Conservation (phyloP, 75 land plant species). For the Picea glauca region DNA sequence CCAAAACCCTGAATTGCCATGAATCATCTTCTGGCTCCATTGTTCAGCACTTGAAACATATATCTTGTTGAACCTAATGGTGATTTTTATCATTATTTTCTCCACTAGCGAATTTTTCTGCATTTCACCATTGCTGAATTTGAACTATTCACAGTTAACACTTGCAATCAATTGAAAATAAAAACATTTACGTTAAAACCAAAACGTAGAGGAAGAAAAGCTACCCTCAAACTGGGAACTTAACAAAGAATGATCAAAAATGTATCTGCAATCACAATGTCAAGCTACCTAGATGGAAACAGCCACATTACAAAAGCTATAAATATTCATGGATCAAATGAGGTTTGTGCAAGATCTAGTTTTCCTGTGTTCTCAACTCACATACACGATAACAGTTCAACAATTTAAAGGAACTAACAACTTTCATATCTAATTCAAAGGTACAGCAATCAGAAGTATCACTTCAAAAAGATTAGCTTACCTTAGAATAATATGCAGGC, state of each 20-base stretch:
- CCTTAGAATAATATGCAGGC: slow-evolving; percentile 96
- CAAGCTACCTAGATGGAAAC: not conserved
- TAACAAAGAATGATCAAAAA: not conserved
- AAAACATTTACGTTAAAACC: not conserved
- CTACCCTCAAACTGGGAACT: not conserved
- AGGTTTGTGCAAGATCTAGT: not conserved
- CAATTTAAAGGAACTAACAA: not conserved
- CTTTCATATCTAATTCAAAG: not conserved
- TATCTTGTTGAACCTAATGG: no score
- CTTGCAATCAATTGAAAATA: not conserved
- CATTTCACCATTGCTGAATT: no score
- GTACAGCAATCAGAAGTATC: not conserved
- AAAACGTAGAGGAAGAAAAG: not conserved
- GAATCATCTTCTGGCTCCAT: no score
- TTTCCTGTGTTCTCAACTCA: not conserved
- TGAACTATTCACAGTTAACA: not conserved
- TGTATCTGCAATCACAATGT: not conserved
- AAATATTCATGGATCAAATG: not conserved
- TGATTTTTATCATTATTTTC: no score
- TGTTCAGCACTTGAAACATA: no score
- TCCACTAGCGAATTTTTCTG: no score
- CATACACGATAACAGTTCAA: not conserved
- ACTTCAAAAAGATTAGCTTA: slow-evolving; percentile 11
- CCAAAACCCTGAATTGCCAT: no score
- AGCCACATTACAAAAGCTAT: not conserved